A percentile compares a stretch with the other conserved stretches of the same genome.
These are phyloP conservation scores for Quaeritorhiza haematococci DNA, from an alignment of 371 early-diverging fungal species.

Conservation along the genomic window DNA sequence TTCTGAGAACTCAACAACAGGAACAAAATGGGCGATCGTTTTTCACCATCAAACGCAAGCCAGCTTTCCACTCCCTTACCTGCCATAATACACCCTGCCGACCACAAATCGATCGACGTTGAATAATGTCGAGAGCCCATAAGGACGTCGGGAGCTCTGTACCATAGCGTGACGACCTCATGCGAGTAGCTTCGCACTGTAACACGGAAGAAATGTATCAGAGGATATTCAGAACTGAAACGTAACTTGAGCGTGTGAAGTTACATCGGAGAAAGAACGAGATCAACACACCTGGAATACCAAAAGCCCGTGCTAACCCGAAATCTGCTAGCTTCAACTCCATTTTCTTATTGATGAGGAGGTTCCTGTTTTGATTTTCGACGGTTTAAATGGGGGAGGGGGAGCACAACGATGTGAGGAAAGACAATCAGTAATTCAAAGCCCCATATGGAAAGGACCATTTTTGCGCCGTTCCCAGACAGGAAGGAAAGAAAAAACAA, in stretches of 20 bases:
- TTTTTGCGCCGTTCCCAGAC: too few species aligned
- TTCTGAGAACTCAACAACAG: too few species aligned
- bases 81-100: constrained; percentile 96
- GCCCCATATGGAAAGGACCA: not conserved
- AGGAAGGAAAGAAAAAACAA: not conserved
- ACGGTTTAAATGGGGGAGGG: not conserved
- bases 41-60: too few species aligned
- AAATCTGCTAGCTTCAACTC: constrained; percentile 93
- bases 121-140: constrained; percentile 93
- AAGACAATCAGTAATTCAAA: not conserved
- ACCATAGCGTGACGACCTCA: constrained; percentile 97
- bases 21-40: too few species aligned
- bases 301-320: constrained; percentile 93
- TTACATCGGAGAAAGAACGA: not conserved
- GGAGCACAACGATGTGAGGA: not conserved
- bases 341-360: constrained; percentile 75
- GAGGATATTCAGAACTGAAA: not conserved
- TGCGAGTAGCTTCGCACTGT: constrained; percentile 92
- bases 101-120: constrained; percentile 99
- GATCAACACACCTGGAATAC: constrained; percentile 59
- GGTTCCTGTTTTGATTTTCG: constrained; percentile 1
- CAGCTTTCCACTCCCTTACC: too few species aligned
- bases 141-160: constrained; percentile 96
- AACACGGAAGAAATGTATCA: not conserved
- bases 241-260: too few species aligned